A percentile compares a stretch with the other conserved stretches of the same genome.
Conservation (phyloP, 75 land plant species). For the Cunninghamia lanceolata region DNA sequence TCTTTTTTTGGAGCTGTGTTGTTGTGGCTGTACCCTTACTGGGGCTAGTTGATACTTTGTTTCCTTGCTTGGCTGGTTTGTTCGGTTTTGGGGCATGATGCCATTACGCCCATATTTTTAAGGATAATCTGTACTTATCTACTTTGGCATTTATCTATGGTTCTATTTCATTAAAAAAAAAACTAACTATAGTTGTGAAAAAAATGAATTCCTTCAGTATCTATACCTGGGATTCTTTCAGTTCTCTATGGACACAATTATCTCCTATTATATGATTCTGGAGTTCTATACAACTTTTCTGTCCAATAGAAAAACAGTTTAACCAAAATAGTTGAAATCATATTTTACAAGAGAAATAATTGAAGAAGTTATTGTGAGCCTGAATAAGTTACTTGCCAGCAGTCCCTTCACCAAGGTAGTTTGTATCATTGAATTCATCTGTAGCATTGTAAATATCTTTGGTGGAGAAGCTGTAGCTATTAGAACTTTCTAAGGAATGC, state of each 20-base stretch:
- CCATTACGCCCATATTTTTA: no score
- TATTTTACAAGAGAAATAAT: neutral
- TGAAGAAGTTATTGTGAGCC: neutral
- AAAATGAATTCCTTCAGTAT: no score
- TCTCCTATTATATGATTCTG: neutral
- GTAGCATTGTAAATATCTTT: slow-evolving; percentile 49
- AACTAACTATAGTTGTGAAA: no score
- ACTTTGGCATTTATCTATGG: no score
- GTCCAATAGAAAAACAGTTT: neutral
- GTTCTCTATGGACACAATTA: neutral
- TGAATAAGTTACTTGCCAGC: slow-evolving; percentile 32
- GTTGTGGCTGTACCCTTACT: no score
- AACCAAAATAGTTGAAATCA: neutral
- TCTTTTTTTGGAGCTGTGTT: no score
- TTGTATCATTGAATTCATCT: slow-evolving; percentile 30
- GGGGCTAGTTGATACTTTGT: no score
- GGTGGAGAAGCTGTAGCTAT: slow-evolving; percentile 23
- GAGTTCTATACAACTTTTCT: neutral
- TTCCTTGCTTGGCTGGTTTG: no score
- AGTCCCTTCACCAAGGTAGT: slow-evolving; percentile 53
- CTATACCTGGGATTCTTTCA: no score
- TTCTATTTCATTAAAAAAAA: no score
- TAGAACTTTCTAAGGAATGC: slow-evolving; percentile 4
- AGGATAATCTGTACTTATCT: no score
- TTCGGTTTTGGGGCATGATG: no score